Evolutionary conservation across 2,329 filamentous ascomycete genomes (phyloP).

Genomic region (Cladosporium velox): DNA sequence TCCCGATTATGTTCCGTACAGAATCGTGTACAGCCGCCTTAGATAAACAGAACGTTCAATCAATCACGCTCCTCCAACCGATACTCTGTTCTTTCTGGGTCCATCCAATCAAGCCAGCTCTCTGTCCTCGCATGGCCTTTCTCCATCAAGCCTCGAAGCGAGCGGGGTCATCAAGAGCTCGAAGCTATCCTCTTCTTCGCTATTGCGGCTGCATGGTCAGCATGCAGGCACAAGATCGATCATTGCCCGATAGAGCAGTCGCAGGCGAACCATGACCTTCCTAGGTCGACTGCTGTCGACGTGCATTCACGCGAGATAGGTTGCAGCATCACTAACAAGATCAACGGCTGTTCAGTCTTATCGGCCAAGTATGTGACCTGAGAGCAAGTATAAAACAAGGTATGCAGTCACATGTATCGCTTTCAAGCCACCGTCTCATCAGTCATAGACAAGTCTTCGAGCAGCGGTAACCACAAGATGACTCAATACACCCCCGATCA

Average conservation of each 20-base stretch:
- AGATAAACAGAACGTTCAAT: neutral
- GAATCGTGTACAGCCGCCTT: too few relatives aligned
- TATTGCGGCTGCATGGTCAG: slow-evolving; percentile 12
- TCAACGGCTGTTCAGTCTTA: neutral
- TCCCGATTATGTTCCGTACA: neutral
- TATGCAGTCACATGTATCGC: neutral
- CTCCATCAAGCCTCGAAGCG: neutral
- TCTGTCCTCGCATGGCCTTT: neutral
- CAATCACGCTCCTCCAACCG: neutral
- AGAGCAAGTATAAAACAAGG: neutral
- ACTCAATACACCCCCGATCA: neutral
- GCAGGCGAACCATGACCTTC: neutral
- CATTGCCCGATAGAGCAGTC: slow-evolving; percentile 3
- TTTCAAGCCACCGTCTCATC: neutral
- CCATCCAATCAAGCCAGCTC: too few relatives aligned
- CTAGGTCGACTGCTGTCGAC: neutral
- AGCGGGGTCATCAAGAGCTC: neutral
- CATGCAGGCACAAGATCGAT: slow-evolving; percentile 15
- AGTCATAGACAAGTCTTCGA: neutral
- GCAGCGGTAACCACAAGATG: neutral
- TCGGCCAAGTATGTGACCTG: neutral
- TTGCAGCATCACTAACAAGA: neutral
- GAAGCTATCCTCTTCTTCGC: neutral
- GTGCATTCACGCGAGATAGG: neutral
- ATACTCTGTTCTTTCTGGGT: too few relatives aligned